phyloP scores from a whole-genome alignment of 1,139 yeast species.

The Martiniozyma asiatica region DNA sequence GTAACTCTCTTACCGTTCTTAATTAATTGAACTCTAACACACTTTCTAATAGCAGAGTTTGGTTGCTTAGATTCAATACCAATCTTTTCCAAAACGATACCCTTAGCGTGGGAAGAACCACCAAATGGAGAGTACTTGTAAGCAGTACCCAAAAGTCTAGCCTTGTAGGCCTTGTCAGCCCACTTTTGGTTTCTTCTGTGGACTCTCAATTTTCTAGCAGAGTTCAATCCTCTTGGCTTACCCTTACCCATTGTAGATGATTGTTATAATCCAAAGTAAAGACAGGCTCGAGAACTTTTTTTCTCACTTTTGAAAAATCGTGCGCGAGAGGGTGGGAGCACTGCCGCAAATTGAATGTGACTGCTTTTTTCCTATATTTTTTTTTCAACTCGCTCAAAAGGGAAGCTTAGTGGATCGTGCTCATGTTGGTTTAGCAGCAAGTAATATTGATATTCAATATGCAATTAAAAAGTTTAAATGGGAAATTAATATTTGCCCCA shows the following conservation, averaged over 20 bases:
- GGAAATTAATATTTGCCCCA: no score
- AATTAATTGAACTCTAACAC: conserved; percentile 99
- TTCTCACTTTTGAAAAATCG: conserved; percentile 2
- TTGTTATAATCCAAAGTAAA: not conserved
- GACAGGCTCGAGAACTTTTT: conserved; percentile 1
- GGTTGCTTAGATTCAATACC: conserved; percentile 99
- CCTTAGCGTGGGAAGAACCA: conserved; percentile 99
- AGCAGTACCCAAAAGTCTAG: conserved; percentile 98
- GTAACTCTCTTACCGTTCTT: conserved; percentile 99
- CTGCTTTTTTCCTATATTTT: conserved; percentile 1
- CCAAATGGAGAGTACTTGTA: conserved; percentile 99
- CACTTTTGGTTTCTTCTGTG: conserved; percentile 99
- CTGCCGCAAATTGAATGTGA: conserved; percentile 2
- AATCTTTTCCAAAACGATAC: conserved; percentile 98
- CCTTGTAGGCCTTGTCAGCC: conserved; percentile 98
- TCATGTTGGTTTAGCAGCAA: no score
- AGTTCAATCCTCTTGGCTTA: conserved; percentile 97
- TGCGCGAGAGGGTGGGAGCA: conserved; percentile 1
- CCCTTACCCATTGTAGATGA: conserved; percentile 57
- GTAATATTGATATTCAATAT: no score
- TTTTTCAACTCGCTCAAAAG: no score
- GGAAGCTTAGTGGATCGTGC: no score
- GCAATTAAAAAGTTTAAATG: no score
- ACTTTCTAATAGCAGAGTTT: conserved; percentile 99
- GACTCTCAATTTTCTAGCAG: conserved; percentile 99